Conservation (phyloP, 208 protist species). For the Leishmania lainsoni region DNA sequence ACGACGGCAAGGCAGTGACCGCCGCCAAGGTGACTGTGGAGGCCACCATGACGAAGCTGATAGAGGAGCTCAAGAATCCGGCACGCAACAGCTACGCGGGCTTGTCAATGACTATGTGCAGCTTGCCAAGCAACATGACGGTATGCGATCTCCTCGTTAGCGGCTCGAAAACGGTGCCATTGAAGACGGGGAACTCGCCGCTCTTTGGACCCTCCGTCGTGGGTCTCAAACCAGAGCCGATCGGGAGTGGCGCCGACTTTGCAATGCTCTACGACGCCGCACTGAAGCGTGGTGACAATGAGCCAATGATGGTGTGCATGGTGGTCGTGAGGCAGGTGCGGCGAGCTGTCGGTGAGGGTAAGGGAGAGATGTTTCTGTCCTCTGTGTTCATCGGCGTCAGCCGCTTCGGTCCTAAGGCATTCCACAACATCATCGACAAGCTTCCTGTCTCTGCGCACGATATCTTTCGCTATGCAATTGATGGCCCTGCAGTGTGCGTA, state of each 20-base stretch:
- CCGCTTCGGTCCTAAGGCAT: conserved; percentile 31
- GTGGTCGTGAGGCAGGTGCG: conserved; percentile 58
- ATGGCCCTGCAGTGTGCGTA: conserved; percentile 42
- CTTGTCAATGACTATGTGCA: conserved; percentile 36
- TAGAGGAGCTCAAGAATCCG: conserved; percentile 27
- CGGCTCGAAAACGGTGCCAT: conserved; percentile 16
- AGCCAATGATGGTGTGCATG: conserved; percentile 45
- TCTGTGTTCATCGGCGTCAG: conserved; percentile 50
- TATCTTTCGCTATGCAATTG: conserved; percentile 53
- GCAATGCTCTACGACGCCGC: conserved; percentile 31
- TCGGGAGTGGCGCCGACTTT: conserved; percentile 33
- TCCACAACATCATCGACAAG: conserved; percentile 36
- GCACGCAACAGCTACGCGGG: conserved; percentile 29
- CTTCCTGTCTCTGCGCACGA: conserved; percentile 23
- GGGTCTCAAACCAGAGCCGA: conserved; percentile 26
- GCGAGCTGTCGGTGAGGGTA: conserved; percentile 2
- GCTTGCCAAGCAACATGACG: conserved; percentile 33
- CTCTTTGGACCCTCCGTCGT: conserved; percentile 55
- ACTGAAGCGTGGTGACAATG: conserved; percentile 23
- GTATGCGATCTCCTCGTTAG: conserved; percentile 43
- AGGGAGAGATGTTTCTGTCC: conserved; percentile 49
- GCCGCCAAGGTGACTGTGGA: conserved; percentile 25
- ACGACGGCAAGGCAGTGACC: conserved; percentile 37
- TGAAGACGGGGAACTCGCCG: conserved; percentile 51
- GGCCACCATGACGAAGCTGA: conserved; percentile 26